A percentile compares a stretch with the other conserved stretches of the same genome.
phyloP scores from a whole-genome alignment of 2,329 filamentous ascomycete species.

The Aureobasidium melanogenum region DNA sequence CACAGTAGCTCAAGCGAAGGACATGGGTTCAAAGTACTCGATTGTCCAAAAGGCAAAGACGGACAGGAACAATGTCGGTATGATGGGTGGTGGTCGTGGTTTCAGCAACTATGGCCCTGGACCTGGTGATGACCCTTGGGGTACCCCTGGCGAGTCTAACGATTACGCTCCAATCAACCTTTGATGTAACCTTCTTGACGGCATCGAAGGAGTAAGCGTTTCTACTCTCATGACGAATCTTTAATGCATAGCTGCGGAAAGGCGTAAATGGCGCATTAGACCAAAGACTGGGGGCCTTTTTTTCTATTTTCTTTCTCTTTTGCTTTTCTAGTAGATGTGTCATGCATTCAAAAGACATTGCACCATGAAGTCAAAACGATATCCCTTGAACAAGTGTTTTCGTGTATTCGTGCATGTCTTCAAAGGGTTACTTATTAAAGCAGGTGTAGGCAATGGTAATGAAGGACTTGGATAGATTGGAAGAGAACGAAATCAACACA shows the following conservation, averaged over 20 bases:
- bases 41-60: conserved; percentile 33
- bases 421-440: too few species aligned
- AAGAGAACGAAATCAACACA: background rate
- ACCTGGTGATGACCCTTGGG: background rate
- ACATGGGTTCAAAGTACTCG: conserved; percentile 65
- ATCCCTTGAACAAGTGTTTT: too few species aligned
- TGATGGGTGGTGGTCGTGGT: conserved; percentile 13
- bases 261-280: background rate
- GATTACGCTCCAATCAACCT: background rate
- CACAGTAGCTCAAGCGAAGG: conserved; percentile 60
- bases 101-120: background rate
- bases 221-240: background rate
- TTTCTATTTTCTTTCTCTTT: background rate
- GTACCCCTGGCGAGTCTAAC: background rate
- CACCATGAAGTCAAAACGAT: too few species aligned
- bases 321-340: too few species aligned
- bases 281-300: background rate
- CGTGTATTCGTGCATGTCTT: background rate
- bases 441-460: too few species aligned
- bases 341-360: too few species aligned
- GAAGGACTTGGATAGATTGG: too few species aligned
- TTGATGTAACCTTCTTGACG: background rate
- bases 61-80: conserved; percentile 22
- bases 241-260: background rate
- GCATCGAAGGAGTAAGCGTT: background rate